Evolutionary conservation across 129 eudicot species (phyloP).

Genomic region (Ambrosia artemisiifolia): DNA sequence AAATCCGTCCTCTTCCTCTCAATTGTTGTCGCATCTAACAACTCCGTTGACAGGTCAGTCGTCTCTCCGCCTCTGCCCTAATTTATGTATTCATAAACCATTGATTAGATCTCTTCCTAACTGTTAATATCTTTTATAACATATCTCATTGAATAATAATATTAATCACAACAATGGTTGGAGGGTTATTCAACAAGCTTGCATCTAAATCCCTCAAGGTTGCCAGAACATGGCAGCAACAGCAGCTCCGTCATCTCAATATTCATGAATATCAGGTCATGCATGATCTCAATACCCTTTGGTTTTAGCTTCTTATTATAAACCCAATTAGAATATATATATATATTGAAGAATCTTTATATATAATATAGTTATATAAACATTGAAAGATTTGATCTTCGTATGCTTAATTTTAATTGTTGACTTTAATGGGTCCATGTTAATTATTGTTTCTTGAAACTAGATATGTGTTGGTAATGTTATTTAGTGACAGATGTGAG

Average conservation of each 20-base stretch:
- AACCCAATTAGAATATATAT: no score
- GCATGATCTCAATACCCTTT: not conserved
- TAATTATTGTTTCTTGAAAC: not conserved
- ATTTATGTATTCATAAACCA: not conserved
- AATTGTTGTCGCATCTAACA: no score
- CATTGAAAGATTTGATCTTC: not conserved
- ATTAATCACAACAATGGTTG: constrained; percentile 38
- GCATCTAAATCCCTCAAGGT: constrained; percentile 65
- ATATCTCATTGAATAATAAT: constrained; percentile 10
- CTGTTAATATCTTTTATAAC: not conserved
- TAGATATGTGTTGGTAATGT: not conserved
- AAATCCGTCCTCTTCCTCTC: no score
- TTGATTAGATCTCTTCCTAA: constrained; percentile 17
- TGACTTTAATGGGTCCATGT: not conserved
- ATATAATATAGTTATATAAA: no score
- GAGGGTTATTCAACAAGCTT: constrained; percentile 65
- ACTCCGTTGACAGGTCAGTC: constrained; percentile 26
- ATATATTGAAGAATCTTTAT: no score
- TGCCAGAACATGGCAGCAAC: constrained; percentile 94
- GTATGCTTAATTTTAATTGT: not conserved
- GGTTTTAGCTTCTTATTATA: not conserved
- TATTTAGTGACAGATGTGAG: constrained; percentile 2
- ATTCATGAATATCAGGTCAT: constrained; percentile 99
- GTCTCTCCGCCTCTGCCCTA: constrained; percentile 25
- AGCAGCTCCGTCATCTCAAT: constrained; percentile 98